phyloP scores from a whole-genome alignment of 768 basidiomycete genomes.

The Mycena venus region DNA sequence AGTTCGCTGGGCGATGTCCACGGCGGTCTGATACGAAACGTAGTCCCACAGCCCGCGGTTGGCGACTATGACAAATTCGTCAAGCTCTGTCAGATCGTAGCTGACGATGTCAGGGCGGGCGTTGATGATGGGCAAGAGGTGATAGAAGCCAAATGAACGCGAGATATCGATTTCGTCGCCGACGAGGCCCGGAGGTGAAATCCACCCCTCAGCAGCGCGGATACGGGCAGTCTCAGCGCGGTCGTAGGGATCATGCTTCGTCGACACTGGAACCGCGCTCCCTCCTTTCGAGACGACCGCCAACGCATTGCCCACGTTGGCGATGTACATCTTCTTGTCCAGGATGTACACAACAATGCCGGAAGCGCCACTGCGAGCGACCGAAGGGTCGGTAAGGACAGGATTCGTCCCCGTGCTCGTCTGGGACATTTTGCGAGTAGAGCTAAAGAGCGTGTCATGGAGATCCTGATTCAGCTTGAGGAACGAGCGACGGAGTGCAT shows the following conservation, averaged over 20 bases:
- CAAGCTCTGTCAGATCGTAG: slow-evolving; percentile 81
- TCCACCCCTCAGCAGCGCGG: slow-evolving; percentile 92
- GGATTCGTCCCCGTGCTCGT: slow-evolving; percentile 61
- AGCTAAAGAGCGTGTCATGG: slow-evolving; percentile 73
- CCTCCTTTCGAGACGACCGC: slow-evolving; percentile 89
- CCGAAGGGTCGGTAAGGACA: slow-evolving; percentile 58
- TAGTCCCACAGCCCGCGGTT: slow-evolving; percentile 95
- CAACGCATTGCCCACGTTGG: slow-evolving; percentile 90
- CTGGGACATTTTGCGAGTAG: slow-evolving; percentile 78
- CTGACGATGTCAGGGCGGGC: slow-evolving; percentile 84
- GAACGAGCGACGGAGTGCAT: slow-evolving; percentile 91
- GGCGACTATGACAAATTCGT: slow-evolving; percentile 97
- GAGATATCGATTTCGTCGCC: slow-evolving; percentile 94
- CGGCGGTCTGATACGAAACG: slow-evolving; percentile 94
- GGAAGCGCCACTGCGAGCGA: slow-evolving; percentile 79
- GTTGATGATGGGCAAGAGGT: slow-evolving; percentile 91
- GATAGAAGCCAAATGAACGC: slow-evolving; percentile 94
- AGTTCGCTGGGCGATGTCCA: slow-evolving; percentile 87
- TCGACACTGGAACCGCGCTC: slow-evolving; percentile 79
- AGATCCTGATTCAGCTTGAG: slow-evolving; percentile 86
- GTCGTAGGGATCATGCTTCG: slow-evolving; percentile 92
- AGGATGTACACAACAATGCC: slow-evolving; percentile 90
- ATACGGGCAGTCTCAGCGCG: slow-evolving; percentile 87
- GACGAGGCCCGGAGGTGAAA: slow-evolving; percentile 90
- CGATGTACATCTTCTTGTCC: slow-evolving; percentile 86